A percentile compares a stretch with the other conserved stretches of the same genome.
Evolutionary conservation across 164 flowering plant species (phyloP).

Genomic region (Sedum album): DNA sequence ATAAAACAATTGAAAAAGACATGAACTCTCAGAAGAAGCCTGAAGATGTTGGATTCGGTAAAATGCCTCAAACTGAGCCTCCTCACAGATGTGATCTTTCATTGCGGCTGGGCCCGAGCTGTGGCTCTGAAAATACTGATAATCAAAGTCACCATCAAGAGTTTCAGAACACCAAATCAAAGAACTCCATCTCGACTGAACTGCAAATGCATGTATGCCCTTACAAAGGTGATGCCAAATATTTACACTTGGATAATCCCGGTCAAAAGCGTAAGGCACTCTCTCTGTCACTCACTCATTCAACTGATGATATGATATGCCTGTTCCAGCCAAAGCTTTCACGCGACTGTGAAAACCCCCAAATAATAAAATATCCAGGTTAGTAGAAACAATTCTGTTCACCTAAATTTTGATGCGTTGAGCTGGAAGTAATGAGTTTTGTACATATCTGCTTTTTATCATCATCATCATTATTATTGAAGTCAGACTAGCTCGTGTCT

Average conservation of each 20-base stretch:
- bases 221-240: background rate
- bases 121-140: background rate
- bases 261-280: constrained; percentile 20
- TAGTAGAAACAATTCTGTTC: constrained; percentile 10
- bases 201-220: background rate
- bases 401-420: background rate
- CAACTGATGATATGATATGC: background rate
- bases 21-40: background rate
- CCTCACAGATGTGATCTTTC: constrained; percentile 26
- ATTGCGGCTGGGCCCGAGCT: constrained; percentile 24
- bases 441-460: background rate
- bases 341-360: background rate
- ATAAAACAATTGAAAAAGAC: background rate
- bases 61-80: background rate
- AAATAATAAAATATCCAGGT: constrained; percentile 18
- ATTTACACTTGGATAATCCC: background rate
- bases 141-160: background rate
- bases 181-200: background rate
- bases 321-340: background rate
- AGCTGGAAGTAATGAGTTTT: background rate
- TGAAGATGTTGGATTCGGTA: background rate
- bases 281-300: background rate
- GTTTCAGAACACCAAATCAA: background rate
- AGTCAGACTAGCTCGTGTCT: background rate
- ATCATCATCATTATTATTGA: background rate